Evolutionary conservation across 208 protist species (phyloP).

Genomic region (Trypanosoma platydactyli): DNA sequence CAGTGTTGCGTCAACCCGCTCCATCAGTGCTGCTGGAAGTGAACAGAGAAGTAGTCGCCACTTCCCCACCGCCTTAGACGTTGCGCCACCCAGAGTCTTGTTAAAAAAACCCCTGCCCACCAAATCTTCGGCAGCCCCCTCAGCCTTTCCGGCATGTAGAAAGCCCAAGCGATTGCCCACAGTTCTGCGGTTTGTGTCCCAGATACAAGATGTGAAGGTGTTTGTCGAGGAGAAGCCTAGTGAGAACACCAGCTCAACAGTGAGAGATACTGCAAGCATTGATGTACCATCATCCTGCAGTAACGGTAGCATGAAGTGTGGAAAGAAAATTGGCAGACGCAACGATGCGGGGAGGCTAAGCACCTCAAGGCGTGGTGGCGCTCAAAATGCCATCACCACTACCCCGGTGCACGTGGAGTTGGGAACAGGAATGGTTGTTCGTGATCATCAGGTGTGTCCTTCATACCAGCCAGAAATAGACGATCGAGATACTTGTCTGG

Average conservation of each 20-base stretch:
- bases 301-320: background rate
- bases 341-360: background rate
- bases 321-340: background rate
- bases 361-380: background rate
- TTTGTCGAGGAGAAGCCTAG: constrained; percentile 16
- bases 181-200: background rate
- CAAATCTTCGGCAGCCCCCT: background rate
- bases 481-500: background rate
- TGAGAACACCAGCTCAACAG: too few species aligned
- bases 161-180: background rate
- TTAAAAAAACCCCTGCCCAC: too few species aligned
- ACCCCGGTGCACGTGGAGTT: constrained; percentile 10
- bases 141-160: background rate
- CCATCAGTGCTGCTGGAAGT: background rate
- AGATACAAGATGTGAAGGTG: constrained; percentile 19
- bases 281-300: background rate
- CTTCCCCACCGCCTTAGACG: constrained; percentile 10
- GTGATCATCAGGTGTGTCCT: background rate
- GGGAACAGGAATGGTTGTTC: constrained; percentile 14
- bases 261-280: background rate
- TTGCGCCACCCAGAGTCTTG: background rate
- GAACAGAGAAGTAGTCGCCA: constrained; percentile 24
- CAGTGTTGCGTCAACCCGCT: background rate
- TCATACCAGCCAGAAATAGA: background rate
- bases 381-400: background rate